Percentiles rank a stretch among this genome's conserved stretches.
Conservation (phyloP, 208 protist genomes). For the Trypanosomatidae sp. region DNA sequence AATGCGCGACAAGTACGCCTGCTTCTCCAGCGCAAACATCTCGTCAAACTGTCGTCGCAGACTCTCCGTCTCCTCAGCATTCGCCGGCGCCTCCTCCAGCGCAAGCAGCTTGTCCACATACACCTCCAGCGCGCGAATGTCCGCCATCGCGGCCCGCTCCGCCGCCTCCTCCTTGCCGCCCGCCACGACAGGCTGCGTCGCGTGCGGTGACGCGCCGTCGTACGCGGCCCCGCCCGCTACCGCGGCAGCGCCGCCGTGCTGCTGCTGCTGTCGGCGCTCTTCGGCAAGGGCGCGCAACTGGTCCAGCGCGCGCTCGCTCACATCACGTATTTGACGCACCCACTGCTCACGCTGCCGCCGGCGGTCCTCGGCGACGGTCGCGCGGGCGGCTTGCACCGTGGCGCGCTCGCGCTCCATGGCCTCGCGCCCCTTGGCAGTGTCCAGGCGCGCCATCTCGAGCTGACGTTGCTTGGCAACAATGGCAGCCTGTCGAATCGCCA, state of each 20-base stretch:
- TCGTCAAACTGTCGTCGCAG: constrained; percentile 83
- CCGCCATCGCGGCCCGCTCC: constrained; percentile 55
- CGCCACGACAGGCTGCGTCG: too few relatives aligned
- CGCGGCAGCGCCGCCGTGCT: constrained; percentile 28
- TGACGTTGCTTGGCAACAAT: constrained; percentile 76
- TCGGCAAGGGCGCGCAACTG: constrained; percentile 52
- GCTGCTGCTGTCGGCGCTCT: constrained; percentile 59
- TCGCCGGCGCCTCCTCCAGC: constrained; percentile 72
- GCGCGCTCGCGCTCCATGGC: constrained; percentile 65
- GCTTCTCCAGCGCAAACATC: constrained; percentile 73
- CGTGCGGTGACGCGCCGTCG: too few relatives aligned
- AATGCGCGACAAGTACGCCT: constrained; percentile 58
- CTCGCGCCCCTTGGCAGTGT: constrained; percentile 76
- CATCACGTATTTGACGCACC: constrained; percentile 83
- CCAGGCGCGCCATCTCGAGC: constrained; percentile 77
- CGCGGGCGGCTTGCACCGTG: constrained; percentile 53
- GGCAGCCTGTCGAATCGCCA: constrained; percentile 43
- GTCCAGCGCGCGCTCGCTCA: constrained; percentile 76
- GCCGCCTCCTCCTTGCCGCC: constrained; percentile 45
- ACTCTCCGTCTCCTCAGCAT: constrained; percentile 71
- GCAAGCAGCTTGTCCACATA: constrained; percentile 83
- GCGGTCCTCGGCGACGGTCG: constrained; percentile 52
- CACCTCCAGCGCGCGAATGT: constrained; percentile 79
- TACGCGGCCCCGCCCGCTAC: too few relatives aligned
- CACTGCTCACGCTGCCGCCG: constrained; percentile 78